Conservation (phyloP, 1,139 yeast species). For the Candida sanyaensis region DNA sequence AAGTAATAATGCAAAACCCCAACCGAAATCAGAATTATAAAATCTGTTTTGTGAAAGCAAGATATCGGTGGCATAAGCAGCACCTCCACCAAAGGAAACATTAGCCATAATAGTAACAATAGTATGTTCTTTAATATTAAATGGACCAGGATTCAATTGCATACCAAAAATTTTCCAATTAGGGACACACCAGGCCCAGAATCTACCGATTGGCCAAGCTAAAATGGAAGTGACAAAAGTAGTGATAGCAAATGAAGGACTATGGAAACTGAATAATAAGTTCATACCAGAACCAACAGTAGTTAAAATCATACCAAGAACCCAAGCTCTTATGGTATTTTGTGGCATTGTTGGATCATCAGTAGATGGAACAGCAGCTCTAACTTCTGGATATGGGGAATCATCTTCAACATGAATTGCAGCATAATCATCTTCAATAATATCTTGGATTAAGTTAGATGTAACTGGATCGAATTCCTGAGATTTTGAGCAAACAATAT, state of each 20-base stretch:
- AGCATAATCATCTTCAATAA: conserved; percentile 44
- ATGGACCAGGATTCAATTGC: conserved; percentile 60
- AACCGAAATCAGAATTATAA: conserved; percentile 43
- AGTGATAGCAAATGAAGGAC: conserved; percentile 55
- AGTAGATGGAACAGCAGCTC: conserved; percentile 66
- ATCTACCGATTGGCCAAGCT: conserved; percentile 63
- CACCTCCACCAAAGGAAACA: conserved; percentile 54
- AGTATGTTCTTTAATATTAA: conserved; percentile 67
- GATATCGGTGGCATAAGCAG: conserved; percentile 64
- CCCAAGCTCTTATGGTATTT: conserved; percentile 66
- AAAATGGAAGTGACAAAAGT: conserved; percentile 59
- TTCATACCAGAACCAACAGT: conserved; percentile 64
- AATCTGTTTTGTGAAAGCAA: conserved; percentile 56
- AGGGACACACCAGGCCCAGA: conserved; percentile 54
- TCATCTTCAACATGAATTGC: conserved; percentile 49
- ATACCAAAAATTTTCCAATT: conserved; percentile 39
- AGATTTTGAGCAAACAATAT: conserved; percentile 29
- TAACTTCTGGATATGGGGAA: conserved; percentile 68
- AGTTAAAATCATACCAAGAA: conserved; percentile 51
- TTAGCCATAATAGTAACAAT: conserved; percentile 59
- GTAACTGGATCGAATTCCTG: conserved; percentile 41
- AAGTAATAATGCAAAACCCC: conserved; percentile 47
- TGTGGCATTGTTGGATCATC: conserved; percentile 60
- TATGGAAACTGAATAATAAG: conserved; percentile 58
- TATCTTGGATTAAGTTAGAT: conserved; percentile 25